Base-by-base conservation (phyloP, 2,329 filamentous ascomycete species). In the Aspergillus melleus region DNA sequence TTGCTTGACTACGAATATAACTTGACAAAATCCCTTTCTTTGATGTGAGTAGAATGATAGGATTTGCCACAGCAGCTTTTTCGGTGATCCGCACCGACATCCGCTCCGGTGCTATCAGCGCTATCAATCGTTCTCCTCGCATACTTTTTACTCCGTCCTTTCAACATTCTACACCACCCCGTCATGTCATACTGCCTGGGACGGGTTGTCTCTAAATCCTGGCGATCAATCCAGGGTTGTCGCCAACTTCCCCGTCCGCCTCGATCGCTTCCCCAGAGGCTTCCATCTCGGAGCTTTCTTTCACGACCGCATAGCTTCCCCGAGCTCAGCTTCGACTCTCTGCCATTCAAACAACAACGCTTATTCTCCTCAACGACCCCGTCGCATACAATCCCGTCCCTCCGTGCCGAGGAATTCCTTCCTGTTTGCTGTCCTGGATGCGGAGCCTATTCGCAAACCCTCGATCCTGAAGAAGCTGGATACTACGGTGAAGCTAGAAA, bases 371-470 rank as follows among this genome's bases (percentile, higher is more conserved):
- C 67, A 42, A 57, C 60, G 4, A 42, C 49, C 16, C 53, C 60
- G 8, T 54, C 57, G 42, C 39, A 8, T 47, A 50, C 58, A 22
- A 58, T 66, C 32, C 32, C 63, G n/a, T 16, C 54, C n/a, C 62
- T 66, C 4, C 49, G 61, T 2, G 10, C 64, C n/a, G 60, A 62
- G 6, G 63, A 69, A 19, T 39, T 61, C 6, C 70, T 87, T 12
- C 84, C 84, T 0, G 58, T 79, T 6, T 79, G 81, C 24, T 88
- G 86, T 70, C 86, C 86, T 30, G 86, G 86, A 65, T 89, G 86
- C 64, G 86, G 86, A 56, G 86, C 86, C 29, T 81, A 83, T 39
- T 80, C 83, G 36, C 86, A 88, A 70, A 83, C 81, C 5, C 70
- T 84, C 52, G 80, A 84, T 51, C 75, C 80, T 39, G 74, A 80